Base-by-base conservation (phyloP, 2,329 filamentous ascomycete genomes). In the Aspergillus felis region DNA sequence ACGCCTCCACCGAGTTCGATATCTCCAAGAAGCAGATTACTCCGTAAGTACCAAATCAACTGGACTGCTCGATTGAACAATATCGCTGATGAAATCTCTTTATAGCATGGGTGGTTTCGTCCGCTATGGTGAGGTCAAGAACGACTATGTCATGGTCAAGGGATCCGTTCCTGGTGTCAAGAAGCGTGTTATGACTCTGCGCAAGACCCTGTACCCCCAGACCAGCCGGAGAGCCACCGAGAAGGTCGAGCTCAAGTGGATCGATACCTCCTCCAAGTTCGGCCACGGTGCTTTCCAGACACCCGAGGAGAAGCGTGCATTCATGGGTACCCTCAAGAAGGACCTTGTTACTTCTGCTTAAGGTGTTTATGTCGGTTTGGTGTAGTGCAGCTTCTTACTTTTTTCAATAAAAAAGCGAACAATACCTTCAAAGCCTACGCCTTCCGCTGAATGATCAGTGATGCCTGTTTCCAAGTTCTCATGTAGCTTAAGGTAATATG, bases 231-330 rank as follows among this genome's bases (percentile, higher is more conserved):
- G 89, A 80, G 91, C 94, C 57, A 86, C 96, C 76, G 94, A 99
- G 89, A 97, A 99, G 91, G 90, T 97, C 79, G 91, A 93, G 77
- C 90, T 99, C 84, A 99, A 99, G 84, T 99, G 94, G 94, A 99
- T 99, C 89, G 94, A 99, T 77, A 99, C 94, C 73, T 97, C 92
- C 64, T 97, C 92, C 84, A 96, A 99, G 87, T 99, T 99, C 81
- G 94, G 94, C 82, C 94, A 99, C 85, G 94, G 94, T 87, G 93
- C 92, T 75, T 99, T 96, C 91, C 94, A 99, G 86, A 99, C 94
- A 66, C 84, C 89, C 68, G 89, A 90, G 76, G 94, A 99, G 90
- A 99, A 99, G 92, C 91, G 90, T 84, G 87, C 91, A 79, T 94
- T 91, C 86, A 80, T 96, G 82, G 94, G 94, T 84, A 95, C 92